phyloP scores from a whole-genome alignment of 768 basidiomycete species.

The Plicaturopsis crispa region DNA sequence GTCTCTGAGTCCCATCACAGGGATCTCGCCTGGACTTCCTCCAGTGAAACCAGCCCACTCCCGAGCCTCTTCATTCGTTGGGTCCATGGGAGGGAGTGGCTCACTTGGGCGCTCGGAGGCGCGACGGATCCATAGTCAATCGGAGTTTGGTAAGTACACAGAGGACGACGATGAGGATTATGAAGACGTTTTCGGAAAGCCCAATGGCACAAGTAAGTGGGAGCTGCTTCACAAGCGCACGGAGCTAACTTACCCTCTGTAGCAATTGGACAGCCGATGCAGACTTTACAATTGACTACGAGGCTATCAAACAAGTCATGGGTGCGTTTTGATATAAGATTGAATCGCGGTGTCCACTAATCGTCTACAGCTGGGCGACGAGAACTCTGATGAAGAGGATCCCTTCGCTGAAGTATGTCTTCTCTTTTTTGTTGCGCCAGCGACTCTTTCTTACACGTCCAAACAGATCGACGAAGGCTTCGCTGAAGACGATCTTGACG shows the following conservation, averaged over 20 bases:
- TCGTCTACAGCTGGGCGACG: slow-evolving; percentile 56
- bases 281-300: slow-evolving; percentile 80
- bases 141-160: slow-evolving; percentile 78
- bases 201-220: slow-evolving; percentile 55
- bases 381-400: slow-evolving; percentile 85
- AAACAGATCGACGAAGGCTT: slow-evolving; percentile 89
- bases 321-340: slow-evolving; percentile 40
- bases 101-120: slow-evolving; percentile 69
- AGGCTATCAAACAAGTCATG: slow-evolving; percentile 86
- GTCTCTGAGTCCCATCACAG: slow-evolving; percentile 37
- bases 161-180: slow-evolving; percentile 91
- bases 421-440: neutral
- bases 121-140: slow-evolving; percentile 40
- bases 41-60: slow-evolving; percentile 30
- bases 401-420: slow-evolving; percentile 82
- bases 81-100: slow-evolving; percentile 32
- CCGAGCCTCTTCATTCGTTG: slow-evolving; percentile 50
- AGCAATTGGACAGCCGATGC: slow-evolving; percentile 55
- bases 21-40: slow-evolving; percentile 20
- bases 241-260: too few relatives aligned
- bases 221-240: too few relatives aligned
- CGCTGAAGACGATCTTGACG: slow-evolving; percentile 84
- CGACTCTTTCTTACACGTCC: slow-evolving; percentile 4
- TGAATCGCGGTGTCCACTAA: too few relatives aligned
- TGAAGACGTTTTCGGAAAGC: slow-evolving; percentile 88